phyloP scores from a whole-genome alignment of 2,329 filamentous ascomycete genomes.

The Nigrospora oryzae region DNA sequence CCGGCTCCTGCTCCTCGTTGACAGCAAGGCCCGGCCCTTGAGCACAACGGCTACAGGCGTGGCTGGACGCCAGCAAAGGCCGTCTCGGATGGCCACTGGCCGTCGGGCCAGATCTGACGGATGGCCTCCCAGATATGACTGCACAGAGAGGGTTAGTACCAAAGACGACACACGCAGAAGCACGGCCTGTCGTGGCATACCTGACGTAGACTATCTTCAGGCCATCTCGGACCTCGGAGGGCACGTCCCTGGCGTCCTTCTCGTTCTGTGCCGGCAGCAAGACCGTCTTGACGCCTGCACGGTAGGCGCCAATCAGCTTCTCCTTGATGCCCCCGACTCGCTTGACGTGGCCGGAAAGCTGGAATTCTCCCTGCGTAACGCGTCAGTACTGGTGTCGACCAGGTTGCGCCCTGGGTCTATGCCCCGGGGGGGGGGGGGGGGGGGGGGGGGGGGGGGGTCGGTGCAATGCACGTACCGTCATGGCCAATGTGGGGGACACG shows the following conservation, averaged over 20 bases:
- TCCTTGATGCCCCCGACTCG: constrained; percentile 97
- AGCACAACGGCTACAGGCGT: constrained; percentile 53
- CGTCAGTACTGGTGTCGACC: constrained; percentile 8
- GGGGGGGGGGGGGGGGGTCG: constrained; percentile 1
- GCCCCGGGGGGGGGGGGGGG: constrained; percentile 7
- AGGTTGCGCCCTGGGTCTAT: constrained; percentile 2
- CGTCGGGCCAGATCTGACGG: constrained; percentile 83
- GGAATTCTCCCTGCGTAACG: constrained; percentile 52
- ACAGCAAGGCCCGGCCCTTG: too few relatives aligned
- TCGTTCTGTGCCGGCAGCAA: constrained; percentile 79
- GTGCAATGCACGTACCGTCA: constrained; percentile 58
- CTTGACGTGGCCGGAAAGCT: constrained; percentile 80
- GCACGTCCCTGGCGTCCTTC: constrained; percentile 88
- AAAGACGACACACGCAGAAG: constrained; percentile 3
- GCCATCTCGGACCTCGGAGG: constrained; percentile 78
- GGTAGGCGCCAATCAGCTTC: constrained; percentile 89
- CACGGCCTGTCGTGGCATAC: constrained; percentile 39
- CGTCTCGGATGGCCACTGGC: constrained; percentile 69
- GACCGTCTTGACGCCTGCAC: constrained; percentile 92
- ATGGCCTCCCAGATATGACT: constrained; percentile 95
- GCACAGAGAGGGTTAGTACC: constrained; percentile 13
- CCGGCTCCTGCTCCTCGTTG: too few relatives aligned
- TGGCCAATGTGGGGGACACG: constrained; percentile 86
- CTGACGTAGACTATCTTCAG: constrained; percentile 83
- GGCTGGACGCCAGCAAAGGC: constrained; percentile 64